A percentile compares a stretch with the other conserved stretches of the same genome.
Evolutionary conservation across 495 filamentous ascomycete genomes (phyloP).

Genomic region (Penicillium maclennaniae): DNA sequence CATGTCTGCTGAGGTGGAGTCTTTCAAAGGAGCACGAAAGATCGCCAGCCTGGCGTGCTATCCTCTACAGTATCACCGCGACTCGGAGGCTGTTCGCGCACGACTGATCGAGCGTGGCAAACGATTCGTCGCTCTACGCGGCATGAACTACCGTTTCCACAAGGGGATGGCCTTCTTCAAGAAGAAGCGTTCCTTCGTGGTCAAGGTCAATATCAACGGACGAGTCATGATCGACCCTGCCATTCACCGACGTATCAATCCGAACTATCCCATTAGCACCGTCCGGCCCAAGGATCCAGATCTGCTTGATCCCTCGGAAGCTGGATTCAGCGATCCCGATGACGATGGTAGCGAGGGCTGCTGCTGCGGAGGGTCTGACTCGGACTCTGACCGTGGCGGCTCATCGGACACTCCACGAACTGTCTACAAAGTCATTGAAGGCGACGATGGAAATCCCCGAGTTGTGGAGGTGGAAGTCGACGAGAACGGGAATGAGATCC

Average conservation of each 20-base stretch:
- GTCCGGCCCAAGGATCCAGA: slow-evolving; percentile 76
- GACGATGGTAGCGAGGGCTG: slow-evolving; percentile 41
- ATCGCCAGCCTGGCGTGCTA: slow-evolving; percentile 76
- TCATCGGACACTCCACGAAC: slow-evolving; percentile 52
- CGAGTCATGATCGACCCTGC: slow-evolving; percentile 89
- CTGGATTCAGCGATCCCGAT: slow-evolving; percentile 39
- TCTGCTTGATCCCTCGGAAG: slow-evolving; percentile 53
- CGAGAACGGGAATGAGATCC: slow-evolving; percentile 58
- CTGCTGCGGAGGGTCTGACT: slow-evolving; percentile 47
- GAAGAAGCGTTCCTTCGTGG: slow-evolving; percentile 65
- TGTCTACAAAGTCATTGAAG: slow-evolving; percentile 64
- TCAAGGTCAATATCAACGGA: slow-evolving; percentile 87
- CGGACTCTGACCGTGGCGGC: slow-evolving; percentile 43
- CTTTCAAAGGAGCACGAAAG: slow-evolving; percentile 80
- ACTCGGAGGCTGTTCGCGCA: slow-evolving; percentile 59
- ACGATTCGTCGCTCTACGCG: slow-evolving; percentile 73
- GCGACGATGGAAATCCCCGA: slow-evolving; percentile 56
- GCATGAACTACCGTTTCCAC: slow-evolving; percentile 83
- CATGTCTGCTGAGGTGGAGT: slow-evolving; percentile 66
- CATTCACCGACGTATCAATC: slow-evolving; percentile 81
- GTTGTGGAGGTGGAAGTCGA: slow-evolving; percentile 60
- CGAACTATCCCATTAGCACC: slow-evolving; percentile 79
- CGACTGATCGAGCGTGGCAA: slow-evolving; percentile 80
- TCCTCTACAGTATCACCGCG: slow-evolving; percentile 78
- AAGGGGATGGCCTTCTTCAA: slow-evolving; percentile 79